Evolutionary conservation across 495 filamentous ascomycete species (phyloP).

Genomic region (Viridothelium virens): DNA sequence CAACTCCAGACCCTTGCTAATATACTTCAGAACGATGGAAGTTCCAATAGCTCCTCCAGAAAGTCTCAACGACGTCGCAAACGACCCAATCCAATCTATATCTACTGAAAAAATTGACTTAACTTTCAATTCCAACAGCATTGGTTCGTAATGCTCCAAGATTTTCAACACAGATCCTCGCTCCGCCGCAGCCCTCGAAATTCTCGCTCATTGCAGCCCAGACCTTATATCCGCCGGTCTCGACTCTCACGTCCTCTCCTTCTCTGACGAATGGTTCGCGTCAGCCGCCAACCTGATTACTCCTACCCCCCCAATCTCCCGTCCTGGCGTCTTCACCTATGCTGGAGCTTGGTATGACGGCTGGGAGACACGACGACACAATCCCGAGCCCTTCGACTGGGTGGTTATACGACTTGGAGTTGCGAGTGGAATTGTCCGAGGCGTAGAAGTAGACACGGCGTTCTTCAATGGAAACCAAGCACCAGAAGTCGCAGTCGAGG

Average conservation of each 20-base stretch:
- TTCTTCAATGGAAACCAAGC: slow-evolving; percentile 86
- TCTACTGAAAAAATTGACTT: slow-evolving; percentile 51
- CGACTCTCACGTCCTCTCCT: slow-evolving; percentile 63
- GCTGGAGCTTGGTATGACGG: slow-evolving; percentile 92
- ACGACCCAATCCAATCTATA: slow-evolving; percentile 20
- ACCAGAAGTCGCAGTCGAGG: slow-evolving; percentile 74
- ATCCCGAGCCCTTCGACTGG: slow-evolving; percentile 71
- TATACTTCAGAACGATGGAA: slow-evolving; percentile 26
- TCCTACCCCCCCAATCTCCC: slow-evolving; percentile 63
- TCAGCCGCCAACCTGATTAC: slow-evolving; percentile 71
- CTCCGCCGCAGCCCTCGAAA: slow-evolving; percentile 13
- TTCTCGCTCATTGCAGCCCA: slow-evolving; percentile 27
- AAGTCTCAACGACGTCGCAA: slow-evolving; percentile 22
- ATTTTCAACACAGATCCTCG: background rate
- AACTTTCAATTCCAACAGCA: slow-evolving; percentile 61
- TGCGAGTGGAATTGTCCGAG: slow-evolving; percentile 63
- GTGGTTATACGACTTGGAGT: slow-evolving; percentile 75
- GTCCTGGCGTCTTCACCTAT: slow-evolving; percentile 74
- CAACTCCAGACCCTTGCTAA: background rate
- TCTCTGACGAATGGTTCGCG: slow-evolving; percentile 87
- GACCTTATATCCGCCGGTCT: slow-evolving; percentile 72
- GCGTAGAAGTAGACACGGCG: slow-evolving; percentile 79
- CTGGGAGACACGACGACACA: slow-evolving; percentile 90
- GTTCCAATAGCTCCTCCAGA: slow-evolving; percentile 25
- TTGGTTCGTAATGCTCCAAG: slow-evolving; percentile 45